Evolutionary conservation across 768 basidiomycete species (phyloP), one percentile per base, ranked within the genome.

Genomic region (Boletus reticuloceps): DNA sequence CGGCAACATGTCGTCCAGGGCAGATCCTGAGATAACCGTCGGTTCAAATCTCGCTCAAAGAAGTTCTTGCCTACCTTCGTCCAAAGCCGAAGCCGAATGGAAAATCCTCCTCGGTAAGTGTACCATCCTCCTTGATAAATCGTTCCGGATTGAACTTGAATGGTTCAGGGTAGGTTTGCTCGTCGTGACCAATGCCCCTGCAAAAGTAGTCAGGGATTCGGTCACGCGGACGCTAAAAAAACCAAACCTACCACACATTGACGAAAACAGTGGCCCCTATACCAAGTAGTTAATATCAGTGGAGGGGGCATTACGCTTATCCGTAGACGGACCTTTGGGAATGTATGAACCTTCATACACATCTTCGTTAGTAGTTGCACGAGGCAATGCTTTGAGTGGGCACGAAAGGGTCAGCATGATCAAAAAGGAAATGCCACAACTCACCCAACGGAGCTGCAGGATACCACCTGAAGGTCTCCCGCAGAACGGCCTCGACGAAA

Each of bases 141-240:
- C 79, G 69, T 19, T 74, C 72, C 12, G 79, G 81, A 1, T 61
- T 58, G 60, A 79, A 82, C 12, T 60, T 58, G 7, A 72, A 61
- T 5, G 81, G 77, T 40, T 78, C 60, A 2, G 68, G 56, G 51
- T 77, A 82, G 6, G 69, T 63, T 19, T 62, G 57, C 42, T 67
- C 66, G 42, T 80, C 72, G 36, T 74, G 73, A 10, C 68, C 61
- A 56, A 82, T 68, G 9, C 65, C 74, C 76, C 74, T 78, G 38
- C 16, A 17, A 16, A 43, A 42, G 22, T n/a, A 11, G 20, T 66
- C 16, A 51, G 44, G 42, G 5, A 8, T 11, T 44, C 45, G 14
- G 12, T 16, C 22, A 44, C 7, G 19, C 19, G 34, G 22, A 27
- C 20, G 45, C 20, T 11, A 8, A 38, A 8, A 45, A 47, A 41